Base-by-base conservation (phyloP, 2,329 filamentous ascomycete species). In the Spiromastix sp. region DNA sequence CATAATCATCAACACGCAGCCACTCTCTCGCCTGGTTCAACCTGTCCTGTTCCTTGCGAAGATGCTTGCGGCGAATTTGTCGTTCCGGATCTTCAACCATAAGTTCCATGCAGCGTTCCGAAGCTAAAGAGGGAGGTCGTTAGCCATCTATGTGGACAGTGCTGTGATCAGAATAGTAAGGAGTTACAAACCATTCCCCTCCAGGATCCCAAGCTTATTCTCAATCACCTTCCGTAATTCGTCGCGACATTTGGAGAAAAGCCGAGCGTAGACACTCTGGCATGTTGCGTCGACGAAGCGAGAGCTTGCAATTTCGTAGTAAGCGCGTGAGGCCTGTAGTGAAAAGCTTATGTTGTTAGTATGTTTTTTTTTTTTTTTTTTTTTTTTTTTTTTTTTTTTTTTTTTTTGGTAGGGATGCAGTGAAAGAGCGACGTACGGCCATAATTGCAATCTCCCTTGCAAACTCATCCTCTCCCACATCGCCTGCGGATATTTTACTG, bases 221-320 rank as follows among this genome's bases (percentile, higher is more conserved):
- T 59, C 51, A 22, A 63, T 52, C 2, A 44, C 45, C 1, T 35
- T 18, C 3, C 55, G 45, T 2, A 64, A 42, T 4, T 55, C 48
- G 3, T 54, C 42, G 4, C 52, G 50, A 16, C 59, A 63, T 20
- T 52, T 54, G 3, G 42, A 43, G 22, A 61, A 59, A 2, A 64
- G 36, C 27, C 56, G 60, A 3, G 48, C 50, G 24, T 60, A 45
- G 0, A 58, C 53, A 1, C 48, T 48, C 40, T 63, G 59, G 18
- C 59, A 62, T 2, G 61, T 48, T 0, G 52, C 50, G 34, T 64
- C 61, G 1, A 61, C 38, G 24, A 61, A 63, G 4, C 60, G 52
- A 2, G 49, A 49, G 30, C 53, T 56, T 0, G 60, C 60, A 15
- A 63, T 45, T 4, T 60, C 53, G 22, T 64, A 64, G 20, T 64